Evolutionary conservation across 2,329 filamentous ascomycete genomes (phyloP).

Genomic region (Daldinia eschscholtzii): DNA sequence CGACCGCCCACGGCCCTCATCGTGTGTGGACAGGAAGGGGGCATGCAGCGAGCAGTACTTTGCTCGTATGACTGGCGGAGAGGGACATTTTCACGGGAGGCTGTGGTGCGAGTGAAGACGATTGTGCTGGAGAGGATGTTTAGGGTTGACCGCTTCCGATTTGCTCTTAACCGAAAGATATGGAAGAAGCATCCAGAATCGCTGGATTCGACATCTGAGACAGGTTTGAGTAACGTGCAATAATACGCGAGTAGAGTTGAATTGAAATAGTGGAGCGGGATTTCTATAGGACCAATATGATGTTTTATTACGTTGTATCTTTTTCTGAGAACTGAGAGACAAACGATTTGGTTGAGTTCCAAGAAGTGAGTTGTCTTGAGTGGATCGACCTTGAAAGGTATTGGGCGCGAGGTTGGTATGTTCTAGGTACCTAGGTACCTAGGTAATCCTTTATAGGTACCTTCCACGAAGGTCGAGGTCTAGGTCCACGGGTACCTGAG

Average conservation of each 20-base stretch:
- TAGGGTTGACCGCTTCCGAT: constrained; percentile 13
- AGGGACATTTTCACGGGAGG: constrained; percentile 5
- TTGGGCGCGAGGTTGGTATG: too few relatives aligned
- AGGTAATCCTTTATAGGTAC: too few relatives aligned
- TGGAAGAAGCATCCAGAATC: constrained; percentile 9
- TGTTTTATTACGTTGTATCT: neutral
- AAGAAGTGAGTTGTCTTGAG: too few relatives aligned
- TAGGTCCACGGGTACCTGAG: neutral
- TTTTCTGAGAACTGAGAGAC: neutral
- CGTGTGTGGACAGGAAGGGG: neutral
- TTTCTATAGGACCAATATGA: neutral
- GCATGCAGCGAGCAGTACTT: neutral
- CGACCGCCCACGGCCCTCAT: constrained; percentile 2
- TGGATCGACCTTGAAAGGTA: too few relatives aligned
- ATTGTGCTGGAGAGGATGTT: constrained; percentile 9
- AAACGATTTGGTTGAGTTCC: neutral
- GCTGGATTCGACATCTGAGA: neutral
- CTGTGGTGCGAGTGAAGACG: constrained; percentile 1
- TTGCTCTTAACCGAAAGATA: constrained; percentile 7
- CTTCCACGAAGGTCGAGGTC: too few relatives aligned
- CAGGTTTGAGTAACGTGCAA: neutral
- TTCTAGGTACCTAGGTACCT: too few relatives aligned
- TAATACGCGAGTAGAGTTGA: neutral
- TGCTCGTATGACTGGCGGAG: constrained; percentile 6
- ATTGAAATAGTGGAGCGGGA: neutral